These are phyloP conservation scores for Candolleomyces aberdarensis DNA, from an alignment of 768 basidiomycete genomes.

Conservation along the genomic window DNA sequence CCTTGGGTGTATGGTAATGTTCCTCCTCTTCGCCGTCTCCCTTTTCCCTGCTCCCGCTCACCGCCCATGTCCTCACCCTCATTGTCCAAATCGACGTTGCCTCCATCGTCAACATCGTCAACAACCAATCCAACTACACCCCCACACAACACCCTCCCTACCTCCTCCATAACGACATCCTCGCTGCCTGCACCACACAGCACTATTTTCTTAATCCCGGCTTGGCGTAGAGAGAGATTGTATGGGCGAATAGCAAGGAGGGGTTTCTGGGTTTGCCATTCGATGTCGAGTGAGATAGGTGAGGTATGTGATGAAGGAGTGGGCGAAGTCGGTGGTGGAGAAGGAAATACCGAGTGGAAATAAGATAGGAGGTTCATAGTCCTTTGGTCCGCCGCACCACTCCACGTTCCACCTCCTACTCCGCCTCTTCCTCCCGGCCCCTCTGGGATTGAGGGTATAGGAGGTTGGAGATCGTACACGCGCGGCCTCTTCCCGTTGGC, in stretches of 20 bases:
- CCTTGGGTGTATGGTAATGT: conserved; percentile 60
- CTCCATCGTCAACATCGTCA: conserved; percentile 18
- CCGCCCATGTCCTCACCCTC: too few relatives aligned
- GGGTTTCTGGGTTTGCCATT: conserved; percentile 34
- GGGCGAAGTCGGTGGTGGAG: conserved; percentile 6
- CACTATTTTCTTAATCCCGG: conserved; percentile 56
- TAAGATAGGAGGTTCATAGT: conserved; percentile 72
- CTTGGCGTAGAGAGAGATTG: conserved; percentile 56
- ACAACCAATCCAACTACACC: conserved; percentile 75
- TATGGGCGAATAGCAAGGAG: conserved; percentile 71
- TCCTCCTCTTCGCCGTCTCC: neutral
- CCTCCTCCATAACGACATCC: conserved; percentile 70
- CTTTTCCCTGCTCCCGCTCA: too few relatives aligned
- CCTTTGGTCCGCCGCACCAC: conserved; percentile 65
- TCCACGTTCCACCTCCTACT: conserved; percentile 5
- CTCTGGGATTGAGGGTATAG: too few relatives aligned
- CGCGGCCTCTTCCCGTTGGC: too few relatives aligned
- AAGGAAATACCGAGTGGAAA: conserved; percentile 54
- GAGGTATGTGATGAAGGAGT: neutral
- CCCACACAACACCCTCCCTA: conserved; percentile 72
- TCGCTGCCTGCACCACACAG: conserved; percentile 75
- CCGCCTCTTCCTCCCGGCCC: too few relatives aligned
- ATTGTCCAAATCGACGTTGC: neutral
- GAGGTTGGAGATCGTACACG: too few relatives aligned
- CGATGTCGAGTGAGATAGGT: neutral